A percentile compares a stretch with the other conserved stretches of the same genome.
Conservation (phyloP, 306 rosid genomes). For the Vigna trinervia region DNA sequence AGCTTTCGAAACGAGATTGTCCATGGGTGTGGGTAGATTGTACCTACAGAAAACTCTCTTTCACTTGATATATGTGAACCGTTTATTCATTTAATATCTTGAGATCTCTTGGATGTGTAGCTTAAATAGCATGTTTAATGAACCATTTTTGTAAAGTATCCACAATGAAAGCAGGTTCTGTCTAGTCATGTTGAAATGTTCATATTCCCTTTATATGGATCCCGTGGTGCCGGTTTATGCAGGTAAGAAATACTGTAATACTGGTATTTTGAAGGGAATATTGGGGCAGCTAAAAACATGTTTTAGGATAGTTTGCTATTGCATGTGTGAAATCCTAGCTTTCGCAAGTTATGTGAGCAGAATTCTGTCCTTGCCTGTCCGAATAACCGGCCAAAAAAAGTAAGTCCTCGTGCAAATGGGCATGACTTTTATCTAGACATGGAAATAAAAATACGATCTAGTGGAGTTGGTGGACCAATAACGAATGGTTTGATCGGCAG, state of each 20-base stretch:
- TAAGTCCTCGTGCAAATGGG: too few species aligned
- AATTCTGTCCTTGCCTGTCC: not conserved
- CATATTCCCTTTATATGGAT: not conserved
- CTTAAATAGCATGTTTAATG: not conserved
- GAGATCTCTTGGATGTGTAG: not conserved
- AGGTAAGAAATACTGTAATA: constrained; percentile 4
- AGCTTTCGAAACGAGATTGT: not conserved
- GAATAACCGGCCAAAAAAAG: not conserved
- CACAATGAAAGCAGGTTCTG: not conserved
- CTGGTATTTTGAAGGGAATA: not conserved
- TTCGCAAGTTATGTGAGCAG: not conserved
- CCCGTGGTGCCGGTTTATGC: not conserved
- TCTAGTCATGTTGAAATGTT: not conserved
- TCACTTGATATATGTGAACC: not conserved
- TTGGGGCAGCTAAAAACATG: not conserved
- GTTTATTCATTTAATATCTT: not conserved
- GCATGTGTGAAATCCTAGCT: not conserved
- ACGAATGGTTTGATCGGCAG: not conserved
- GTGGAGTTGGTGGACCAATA: not conserved
- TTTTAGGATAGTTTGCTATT: not conserved
- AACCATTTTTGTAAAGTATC: not conserved
- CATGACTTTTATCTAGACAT: not conserved
- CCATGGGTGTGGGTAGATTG: not conserved
- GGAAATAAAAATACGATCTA: not conserved
- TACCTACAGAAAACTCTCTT: not conserved